Conservation (phyloP, 1,284 basidiomycete genomes). For the Tetrapyrgos nigripes region DNA sequence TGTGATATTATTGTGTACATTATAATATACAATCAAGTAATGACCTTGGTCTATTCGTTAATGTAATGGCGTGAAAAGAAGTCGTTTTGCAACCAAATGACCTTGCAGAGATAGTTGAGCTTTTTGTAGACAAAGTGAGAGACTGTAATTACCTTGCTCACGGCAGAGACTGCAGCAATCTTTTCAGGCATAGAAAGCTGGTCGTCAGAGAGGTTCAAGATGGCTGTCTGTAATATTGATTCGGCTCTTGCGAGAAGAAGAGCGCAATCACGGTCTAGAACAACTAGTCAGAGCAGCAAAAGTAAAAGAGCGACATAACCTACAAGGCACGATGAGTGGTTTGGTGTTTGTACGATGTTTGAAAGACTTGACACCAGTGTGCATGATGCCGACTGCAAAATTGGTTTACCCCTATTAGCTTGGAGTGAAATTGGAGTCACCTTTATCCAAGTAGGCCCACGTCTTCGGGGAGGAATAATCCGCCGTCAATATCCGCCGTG, state of each 20-base stretch:
- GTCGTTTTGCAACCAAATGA: slow-evolving; percentile 56
- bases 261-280: slow-evolving; percentile 40
- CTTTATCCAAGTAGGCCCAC: slow-evolving; percentile 56
- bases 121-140: background rate
- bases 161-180: slow-evolving; percentile 45
- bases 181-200: slow-evolving; percentile 36
- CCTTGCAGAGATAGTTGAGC: slow-evolving; percentile 26
- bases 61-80: slow-evolving; percentile 53
- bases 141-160: slow-evolving; percentile 48
- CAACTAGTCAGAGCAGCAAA: background rate
- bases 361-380: slow-evolving; percentile 53
- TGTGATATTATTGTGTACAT: background rate
- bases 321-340: slow-evolving; percentile 42
- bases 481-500: slow-evolving; percentile 43
- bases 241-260: slow-evolving; percentile 40
- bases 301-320: background rate
- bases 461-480: slow-evolving; percentile 49
- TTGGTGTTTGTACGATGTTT: slow-evolving; percentile 37
- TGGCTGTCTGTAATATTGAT: slow-evolving; percentile 36
- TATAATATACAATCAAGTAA: background rate
- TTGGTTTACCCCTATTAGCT: background rate
- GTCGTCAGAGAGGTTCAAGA: slow-evolving; percentile 34
- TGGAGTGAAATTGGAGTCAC: background rate
- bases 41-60: slow-evolving; percentile 29
- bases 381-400: slow-evolving; percentile 53